Percentiles rank a stretch among this genome's conserved stretches.
Evolutionary conservation across 176 grass and related monocot genomes (phyloP).

Genomic region (Paspalum vaginatum): DNA sequence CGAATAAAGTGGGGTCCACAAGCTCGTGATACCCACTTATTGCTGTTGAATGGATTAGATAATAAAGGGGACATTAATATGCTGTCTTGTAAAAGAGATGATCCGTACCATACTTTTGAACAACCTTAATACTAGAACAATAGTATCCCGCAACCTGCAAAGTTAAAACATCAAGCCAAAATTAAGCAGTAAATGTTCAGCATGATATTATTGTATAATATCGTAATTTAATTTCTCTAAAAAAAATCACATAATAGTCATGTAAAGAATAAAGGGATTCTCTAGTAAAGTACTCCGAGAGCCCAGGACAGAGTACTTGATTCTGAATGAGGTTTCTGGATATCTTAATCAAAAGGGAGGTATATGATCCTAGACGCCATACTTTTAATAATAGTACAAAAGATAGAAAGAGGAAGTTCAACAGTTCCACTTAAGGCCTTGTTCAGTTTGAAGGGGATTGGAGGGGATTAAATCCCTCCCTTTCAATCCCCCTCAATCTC

Average conservation of each 20-base stretch:
- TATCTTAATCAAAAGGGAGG: not conserved
- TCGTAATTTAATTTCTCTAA: not conserved
- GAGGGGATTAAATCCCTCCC: too few species aligned
- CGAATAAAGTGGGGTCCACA: not conserved
- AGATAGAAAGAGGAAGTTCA: slow-evolving; percentile 8
- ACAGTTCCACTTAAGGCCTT: not conserved
- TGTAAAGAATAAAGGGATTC: not conserved
- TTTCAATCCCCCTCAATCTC: too few species aligned
- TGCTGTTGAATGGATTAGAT: not conserved
- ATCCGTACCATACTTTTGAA: slow-evolving; percentile 79
- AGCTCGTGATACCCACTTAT: slow-evolving; percentile 6
- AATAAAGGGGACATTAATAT: not conserved
- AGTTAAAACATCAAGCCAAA: slow-evolving; percentile 13
- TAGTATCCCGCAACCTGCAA: slow-evolving; percentile 74
- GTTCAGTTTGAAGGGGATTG: too few species aligned
- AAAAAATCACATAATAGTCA: not conserved
- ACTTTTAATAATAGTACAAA: not conserved
- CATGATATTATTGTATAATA: not conserved
- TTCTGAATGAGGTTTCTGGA: slow-evolving; percentile 15
- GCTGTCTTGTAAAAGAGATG: slow-evolving; percentile 10
- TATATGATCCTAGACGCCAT: not conserved
- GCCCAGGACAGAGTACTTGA: not conserved
- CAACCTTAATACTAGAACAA: slow-evolving; percentile 85
- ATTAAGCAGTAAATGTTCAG: not conserved
- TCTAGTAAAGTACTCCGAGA: not conserved